Percentiles rank a stretch among this genome's conserved stretches.
phyloP scores from a whole-genome alignment of 1,284 basidiomycete genomes.

The Melampsora americana region DNA sequence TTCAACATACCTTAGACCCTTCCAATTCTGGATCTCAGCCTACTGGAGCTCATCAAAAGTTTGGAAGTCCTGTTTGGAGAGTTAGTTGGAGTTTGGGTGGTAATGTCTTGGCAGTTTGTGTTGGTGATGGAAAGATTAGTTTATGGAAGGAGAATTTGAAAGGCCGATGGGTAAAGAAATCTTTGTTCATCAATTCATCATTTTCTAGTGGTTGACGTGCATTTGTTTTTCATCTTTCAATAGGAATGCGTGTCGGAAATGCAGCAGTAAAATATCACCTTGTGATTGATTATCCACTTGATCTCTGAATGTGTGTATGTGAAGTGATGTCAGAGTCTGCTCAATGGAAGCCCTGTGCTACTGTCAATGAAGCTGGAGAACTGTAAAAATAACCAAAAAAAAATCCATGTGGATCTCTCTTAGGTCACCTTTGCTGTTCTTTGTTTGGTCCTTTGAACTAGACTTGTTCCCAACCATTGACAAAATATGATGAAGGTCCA shows the following conservation, averaged over 20 bases:
- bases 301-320: no score
- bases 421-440: no score
- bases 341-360: no score
- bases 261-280: conserved; percentile 15
- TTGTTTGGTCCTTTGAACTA: no score
- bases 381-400: no score
- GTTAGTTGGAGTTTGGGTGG: conserved; percentile 96
- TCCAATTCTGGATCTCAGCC: conserved; percentile 29
- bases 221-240: conserved; percentile 4
- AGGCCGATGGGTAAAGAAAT: conserved; percentile 85
- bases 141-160: conserved; percentile 98
- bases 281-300: no score
- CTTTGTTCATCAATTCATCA: conserved; percentile 54
- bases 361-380: no score
- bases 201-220: neutral
- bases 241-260: conserved; percentile 41
- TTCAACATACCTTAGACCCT: conserved; percentile 60
- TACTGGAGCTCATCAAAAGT: conserved; percentile 58
- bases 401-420: no score
- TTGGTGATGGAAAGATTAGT: conserved; percentile 95
- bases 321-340: no score
- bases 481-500: no score
- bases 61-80: conserved; percentile 94
- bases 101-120: conserved; percentile 92
- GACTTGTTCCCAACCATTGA: no score